Percentiles rank a stretch among this genome's conserved stretches.
These are phyloP conservation scores for Aspergillus ustus DNA, from an alignment of 2,329 filamentous ascomycete genomes.

Conservation along the genomic window DNA sequence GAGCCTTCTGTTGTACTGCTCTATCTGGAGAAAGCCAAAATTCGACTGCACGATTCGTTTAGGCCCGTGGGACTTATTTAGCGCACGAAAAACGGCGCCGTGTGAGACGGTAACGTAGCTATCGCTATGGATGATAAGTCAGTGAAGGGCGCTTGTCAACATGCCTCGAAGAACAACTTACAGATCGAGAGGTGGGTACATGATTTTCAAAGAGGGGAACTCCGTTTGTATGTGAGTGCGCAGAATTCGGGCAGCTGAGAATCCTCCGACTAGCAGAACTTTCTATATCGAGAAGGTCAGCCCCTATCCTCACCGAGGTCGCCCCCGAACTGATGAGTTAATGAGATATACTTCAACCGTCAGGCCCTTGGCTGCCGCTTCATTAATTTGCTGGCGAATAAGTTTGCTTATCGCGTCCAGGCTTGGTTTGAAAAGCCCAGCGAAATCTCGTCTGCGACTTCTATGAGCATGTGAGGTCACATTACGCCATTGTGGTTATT, in stretches of 20 bases:
- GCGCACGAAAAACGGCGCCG: neutral
- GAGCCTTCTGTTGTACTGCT: neutral
- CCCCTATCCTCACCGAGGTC: too few species aligned
- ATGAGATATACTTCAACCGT: too few species aligned
- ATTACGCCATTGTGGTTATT: too few species aligned
- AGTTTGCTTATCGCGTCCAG: too few species aligned
- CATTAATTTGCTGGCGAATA: too few species aligned
- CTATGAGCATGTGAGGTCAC: too few species aligned
- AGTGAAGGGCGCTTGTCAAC: too few species aligned
- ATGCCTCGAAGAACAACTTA: too few species aligned
- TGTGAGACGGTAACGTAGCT: neutral
- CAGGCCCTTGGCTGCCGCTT: too few species aligned
- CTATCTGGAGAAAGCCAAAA: slow-evolving; percentile 1
- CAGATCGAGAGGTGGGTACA: neutral
- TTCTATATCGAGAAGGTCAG: neutral
- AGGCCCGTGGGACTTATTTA: neutral
- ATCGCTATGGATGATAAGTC: neutral
- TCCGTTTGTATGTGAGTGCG: neutral
- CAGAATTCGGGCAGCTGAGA: neutral
- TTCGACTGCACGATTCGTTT: neutral
- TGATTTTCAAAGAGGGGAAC: neutral
- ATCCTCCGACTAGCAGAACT: neutral
- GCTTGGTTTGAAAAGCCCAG: too few species aligned
- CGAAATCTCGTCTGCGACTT: too few species aligned
- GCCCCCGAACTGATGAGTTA: too few species aligned